Conservation (phyloP, 768 basidiomycete genomes). For the Pholiota conissans region DNA sequence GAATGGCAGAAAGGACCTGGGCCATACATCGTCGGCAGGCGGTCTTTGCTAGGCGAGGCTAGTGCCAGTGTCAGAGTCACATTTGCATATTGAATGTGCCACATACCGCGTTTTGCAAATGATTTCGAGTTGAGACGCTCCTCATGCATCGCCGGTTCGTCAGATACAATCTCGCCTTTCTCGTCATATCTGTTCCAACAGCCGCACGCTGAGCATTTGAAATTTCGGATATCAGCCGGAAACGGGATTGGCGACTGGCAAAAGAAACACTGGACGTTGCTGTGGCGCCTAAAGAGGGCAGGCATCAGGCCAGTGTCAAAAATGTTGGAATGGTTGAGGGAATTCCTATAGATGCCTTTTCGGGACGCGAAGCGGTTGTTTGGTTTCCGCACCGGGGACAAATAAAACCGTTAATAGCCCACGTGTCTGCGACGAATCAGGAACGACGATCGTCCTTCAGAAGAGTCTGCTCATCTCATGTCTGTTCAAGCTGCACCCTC, state of each 20-base stretch:
- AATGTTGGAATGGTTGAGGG: not conserved
- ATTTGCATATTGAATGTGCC: not conserved
- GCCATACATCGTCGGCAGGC: conserved; percentile 61
- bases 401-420: conserved; percentile 4
- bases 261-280: conserved; percentile 65
- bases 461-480: too few species aligned
- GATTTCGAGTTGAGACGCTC: conserved; percentile 67
- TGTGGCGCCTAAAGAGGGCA: conserved; percentile 53
- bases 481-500: conserved; percentile 37
- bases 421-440: conserved; percentile 1
- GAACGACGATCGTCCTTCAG: not conserved
- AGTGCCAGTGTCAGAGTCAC: not conserved
- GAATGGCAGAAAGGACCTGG: conserved; percentile 77
- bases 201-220: conserved; percentile 64
- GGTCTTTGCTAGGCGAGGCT: conserved; percentile 73
- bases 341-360: not conserved
- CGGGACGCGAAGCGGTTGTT: conserved; percentile 13
- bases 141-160: conserved; percentile 88
- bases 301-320: conserved; percentile 28
- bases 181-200: conserved; percentile 78
- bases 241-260: conserved; percentile 51
- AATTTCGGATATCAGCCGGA: conserved; percentile 53
- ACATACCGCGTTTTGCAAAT: conserved; percentile 72
- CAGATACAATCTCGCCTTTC: conserved; percentile 75
- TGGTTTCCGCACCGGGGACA: conserved; percentile 2